A percentile compares a stretch with the other conserved stretches of the same genome.
Evolutionary conservation across 306 rosid species (phyloP).

Genomic region (Cercis canadensis): DNA sequence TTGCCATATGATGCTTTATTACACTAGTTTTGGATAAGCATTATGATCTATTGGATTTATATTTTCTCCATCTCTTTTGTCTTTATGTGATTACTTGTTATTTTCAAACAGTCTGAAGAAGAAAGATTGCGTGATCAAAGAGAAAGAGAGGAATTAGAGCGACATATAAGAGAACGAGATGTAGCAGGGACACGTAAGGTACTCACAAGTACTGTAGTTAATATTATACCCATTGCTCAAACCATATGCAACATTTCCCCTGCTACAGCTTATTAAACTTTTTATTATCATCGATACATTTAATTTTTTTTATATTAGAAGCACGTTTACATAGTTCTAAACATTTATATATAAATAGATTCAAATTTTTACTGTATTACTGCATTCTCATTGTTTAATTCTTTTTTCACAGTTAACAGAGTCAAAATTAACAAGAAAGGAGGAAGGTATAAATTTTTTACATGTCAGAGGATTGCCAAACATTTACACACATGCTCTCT

Average conservation of each 20-base stretch:
- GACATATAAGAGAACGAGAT: conserved; percentile 78
- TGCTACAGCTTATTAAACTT: conserved; percentile 18
- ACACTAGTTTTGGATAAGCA: conserved; percentile 29
- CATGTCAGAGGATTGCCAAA: conserved; percentile 13
- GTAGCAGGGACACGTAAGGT: conserved; percentile 86
- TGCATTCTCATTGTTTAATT: conserved; percentile 25
- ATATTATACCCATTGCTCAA: background rate
- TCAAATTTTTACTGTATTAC: conserved; percentile 1
- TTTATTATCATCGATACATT: conserved; percentile 12
- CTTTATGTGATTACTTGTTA: conserved; percentile 25
- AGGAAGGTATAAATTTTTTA: conserved; percentile 65
- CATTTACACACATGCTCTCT: background rate
- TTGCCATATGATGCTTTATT: conserved; percentile 12
- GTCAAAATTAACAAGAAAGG: conserved; percentile 65
- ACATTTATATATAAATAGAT: background rate
- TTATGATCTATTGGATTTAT: background rate
- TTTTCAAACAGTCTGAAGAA: conserved; percentile 77
- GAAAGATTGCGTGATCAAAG: conserved; percentile 89
- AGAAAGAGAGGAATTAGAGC: conserved; percentile 89
- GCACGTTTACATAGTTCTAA: background rate
- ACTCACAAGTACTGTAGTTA: background rate
- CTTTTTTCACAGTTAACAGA: conserved; percentile 70
- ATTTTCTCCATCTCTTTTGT: conserved; percentile 6
- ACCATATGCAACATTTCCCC: conserved; percentile 1
- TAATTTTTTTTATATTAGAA: conserved; percentile 8